Evolutionary conservation across 306 rosid species (phyloP).

Genomic region (Morella rubra): DNA sequence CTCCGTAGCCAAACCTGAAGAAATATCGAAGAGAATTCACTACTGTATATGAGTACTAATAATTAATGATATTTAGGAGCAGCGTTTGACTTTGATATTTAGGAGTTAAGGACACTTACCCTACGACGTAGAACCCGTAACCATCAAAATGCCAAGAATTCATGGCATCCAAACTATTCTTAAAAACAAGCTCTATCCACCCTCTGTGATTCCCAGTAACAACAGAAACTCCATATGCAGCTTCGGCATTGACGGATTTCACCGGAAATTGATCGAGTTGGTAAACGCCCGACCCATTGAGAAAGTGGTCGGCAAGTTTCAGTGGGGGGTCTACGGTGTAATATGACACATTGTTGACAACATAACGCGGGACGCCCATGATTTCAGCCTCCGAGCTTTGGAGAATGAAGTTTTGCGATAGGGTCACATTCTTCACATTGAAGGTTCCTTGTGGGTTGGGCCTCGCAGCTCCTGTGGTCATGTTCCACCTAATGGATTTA

Average conservation of each 20-base stretch:
- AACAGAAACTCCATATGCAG: conserved; percentile 55
- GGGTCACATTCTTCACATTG: conserved; percentile 63
- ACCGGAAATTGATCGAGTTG: conserved; percentile 55
- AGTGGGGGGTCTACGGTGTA: conserved; percentile 56
- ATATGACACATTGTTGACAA: conserved; percentile 76
- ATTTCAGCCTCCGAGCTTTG: conserved; percentile 35
- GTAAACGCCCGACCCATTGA: conserved; percentile 61
- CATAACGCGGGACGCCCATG: conserved; percentile 29
- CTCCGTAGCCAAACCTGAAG: conserved; percentile 47
- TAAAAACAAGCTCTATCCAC: conserved; percentile 69
- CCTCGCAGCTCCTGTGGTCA: conserved; percentile 84
- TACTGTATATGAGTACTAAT: background rate
- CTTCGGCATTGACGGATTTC: conserved; percentile 40
- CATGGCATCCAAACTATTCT: conserved; percentile 41
- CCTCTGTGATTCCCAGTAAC: conserved; percentile 61
- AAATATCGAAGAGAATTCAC: background rate
- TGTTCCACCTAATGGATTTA: conserved; percentile 75
- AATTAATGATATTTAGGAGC: no score
- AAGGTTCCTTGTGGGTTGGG: conserved; percentile 86
- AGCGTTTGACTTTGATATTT: background rate
- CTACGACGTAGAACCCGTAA: conserved; percentile 65
- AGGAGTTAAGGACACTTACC: conserved; percentile 30
- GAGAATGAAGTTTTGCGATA: conserved; percentile 66
- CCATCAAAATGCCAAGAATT: conserved; percentile 92
- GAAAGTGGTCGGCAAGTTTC: conserved; percentile 66